Base-by-base conservation (phyloP, 371 early-diverging fungal species). In the Basidiobolus meristosporus region DNA sequence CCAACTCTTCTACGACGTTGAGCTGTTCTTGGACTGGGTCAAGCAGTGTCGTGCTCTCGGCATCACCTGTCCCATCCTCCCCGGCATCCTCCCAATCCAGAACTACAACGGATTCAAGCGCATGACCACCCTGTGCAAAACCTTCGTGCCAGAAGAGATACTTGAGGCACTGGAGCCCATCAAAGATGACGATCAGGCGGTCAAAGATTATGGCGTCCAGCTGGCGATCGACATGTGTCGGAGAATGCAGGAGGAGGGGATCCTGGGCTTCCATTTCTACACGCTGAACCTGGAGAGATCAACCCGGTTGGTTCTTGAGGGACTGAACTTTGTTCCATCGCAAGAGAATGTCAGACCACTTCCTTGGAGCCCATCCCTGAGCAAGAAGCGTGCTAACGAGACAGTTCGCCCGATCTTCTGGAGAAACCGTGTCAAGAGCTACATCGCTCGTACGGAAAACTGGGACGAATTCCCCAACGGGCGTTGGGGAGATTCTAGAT, bases 381-480 rank as follows among this genome's bases (percentile, higher is more conserved):
- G 48, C 37, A 69, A 71, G 48, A 88, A 86, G 53, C 81, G 91
- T 32, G 76, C 77, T 31, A 82, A 84, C 53, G 93, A 96, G 59
- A 85, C 70, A 43, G 92, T 96, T 31, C 86, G 93, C 15, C 97
- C 97, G 14, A 92, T 93, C 47, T 96, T 93, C 56, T 93, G 97
- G 95, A 80, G 78, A 60, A 90, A 97, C 62, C 77, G 91, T 31
- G 69, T 83, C 37, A 74, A 81, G 48, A 82, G 82, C 51, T 93
- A 97, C 62, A 77, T 93, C 45, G 59, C 73, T 39, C 80, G 93
- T 40, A 97, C 97, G 2, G 89, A 88, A 48, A 61, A 74, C 16
- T 96, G 97, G 97, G 95, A 97, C 60, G 95, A 93, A 49, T 97
- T 87, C 53, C 95, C 93, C 16, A 97, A 97, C 55, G 97, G 97